phyloP scores from a whole-genome alignment of 257 asterid genomes.

The Orobanche coerulescens region DNA sequence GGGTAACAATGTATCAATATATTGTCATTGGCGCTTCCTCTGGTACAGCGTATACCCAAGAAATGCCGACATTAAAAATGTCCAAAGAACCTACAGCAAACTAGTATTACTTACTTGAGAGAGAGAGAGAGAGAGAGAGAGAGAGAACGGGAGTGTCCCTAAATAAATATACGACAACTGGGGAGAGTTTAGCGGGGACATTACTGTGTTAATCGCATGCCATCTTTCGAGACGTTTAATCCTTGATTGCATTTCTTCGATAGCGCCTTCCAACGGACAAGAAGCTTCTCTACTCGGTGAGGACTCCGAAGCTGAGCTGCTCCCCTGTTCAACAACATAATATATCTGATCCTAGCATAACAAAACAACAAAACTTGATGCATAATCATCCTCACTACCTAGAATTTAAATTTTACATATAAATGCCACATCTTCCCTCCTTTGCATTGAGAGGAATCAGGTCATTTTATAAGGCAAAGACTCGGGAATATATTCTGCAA shows the following conservation, averaged over 20 bases:
- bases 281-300: slow-evolving; percentile 75
- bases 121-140: no score
- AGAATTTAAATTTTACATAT: no score
- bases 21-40: slow-evolving; percentile 52
- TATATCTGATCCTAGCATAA: slow-evolving; percentile 8
- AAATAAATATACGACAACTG: no score
- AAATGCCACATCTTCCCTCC: no score
- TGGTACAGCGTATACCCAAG: slow-evolving; percentile 89
- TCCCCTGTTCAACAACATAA: slow-evolving; percentile 44
- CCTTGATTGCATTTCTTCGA: slow-evolving; percentile 90
- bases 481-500: no score
- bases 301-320: slow-evolving; percentile 76
- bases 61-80: slow-evolving; percentile 91
- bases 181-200: slow-evolving; percentile 11
- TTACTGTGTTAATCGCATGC: slow-evolving; percentile 80
- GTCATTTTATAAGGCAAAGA: no score
- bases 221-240: slow-evolving; percentile 85
- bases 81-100: slow-evolving; percentile 77
- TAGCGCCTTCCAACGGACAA: slow-evolving; percentile 59
- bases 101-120: neutral
- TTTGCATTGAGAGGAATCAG: no score
- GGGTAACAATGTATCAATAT: neutral
- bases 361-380: neutral
- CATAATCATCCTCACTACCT: no score
- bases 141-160: no score